Evolutionary conservation across 257 asterid species (phyloP).

Genomic region (Nicotiana undulata): DNA sequence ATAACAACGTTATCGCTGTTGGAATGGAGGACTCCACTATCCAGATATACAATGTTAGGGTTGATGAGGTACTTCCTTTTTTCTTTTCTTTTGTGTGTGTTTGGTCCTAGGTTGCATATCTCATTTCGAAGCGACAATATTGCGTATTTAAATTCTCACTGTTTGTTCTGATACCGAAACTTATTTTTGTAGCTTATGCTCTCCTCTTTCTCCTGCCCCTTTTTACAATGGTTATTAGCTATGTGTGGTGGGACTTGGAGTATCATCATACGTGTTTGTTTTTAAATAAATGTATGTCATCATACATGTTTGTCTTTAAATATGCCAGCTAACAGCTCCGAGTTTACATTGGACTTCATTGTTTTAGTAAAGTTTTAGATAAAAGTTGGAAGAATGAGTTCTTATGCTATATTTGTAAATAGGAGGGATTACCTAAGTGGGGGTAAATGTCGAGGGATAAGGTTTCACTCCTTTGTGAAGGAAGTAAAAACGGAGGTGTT

Average conservation of each 20-base stretch:
- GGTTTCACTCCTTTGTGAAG: neutral
- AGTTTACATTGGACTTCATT: neutral
- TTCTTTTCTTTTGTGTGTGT: neutral
- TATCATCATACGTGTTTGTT: neutral
- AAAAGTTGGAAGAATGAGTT: neutral
- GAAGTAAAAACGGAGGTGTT: neutral
- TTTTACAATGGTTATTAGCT: neutral
- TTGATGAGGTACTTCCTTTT: conserved; percentile 61
- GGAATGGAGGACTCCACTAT: conserved; percentile 94
- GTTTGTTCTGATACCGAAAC: neutral
- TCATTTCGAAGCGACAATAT: neutral
- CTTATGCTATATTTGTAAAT: neutral
- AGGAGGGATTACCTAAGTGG: neutral
- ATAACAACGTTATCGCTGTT: conserved; percentile 80
- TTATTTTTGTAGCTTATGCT: neutral
- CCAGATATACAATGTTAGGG: conserved; percentile 84
- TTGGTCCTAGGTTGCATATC: conserved; percentile 1
- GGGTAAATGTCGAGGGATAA: neutral
- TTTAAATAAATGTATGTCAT: neutral
- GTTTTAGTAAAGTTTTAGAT: neutral
- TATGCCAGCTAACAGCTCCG: neutral
- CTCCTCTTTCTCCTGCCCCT: neutral
- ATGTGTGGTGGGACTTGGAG: neutral
- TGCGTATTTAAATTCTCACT: neutral
- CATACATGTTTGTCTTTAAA: neutral